Evolutionary conservation across 768 basidiomycete genomes (phyloP), one percentile per base, ranked within the genome.

Genomic region (Termitomyces sp.): DNA sequence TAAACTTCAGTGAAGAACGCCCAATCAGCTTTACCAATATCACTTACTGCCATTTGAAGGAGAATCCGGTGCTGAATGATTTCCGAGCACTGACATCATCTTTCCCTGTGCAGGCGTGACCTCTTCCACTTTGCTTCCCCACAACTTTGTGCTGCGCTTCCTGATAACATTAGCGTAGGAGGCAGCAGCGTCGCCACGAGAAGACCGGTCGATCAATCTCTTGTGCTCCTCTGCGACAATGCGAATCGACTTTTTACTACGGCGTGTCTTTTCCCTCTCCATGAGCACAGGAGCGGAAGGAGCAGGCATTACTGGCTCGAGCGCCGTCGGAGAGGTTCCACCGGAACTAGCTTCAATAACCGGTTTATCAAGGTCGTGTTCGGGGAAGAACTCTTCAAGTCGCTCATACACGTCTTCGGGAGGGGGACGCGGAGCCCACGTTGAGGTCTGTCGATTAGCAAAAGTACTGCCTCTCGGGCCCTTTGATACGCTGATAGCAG

Each of bases 331-430:
- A 3, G 90, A 91, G 4, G 87, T 86, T 43, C 88, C 88, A 10
- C 91, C 88, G 4, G 86, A 89, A 42, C 79, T 81, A 33, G 88
- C 85, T 64, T 98, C 96, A 54, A 98, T 90, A 62, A 98, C 88
- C 2, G 95, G 94, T 68, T 94, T 90, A 71, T 98, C 97, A 49
- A 98, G 83, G 66, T 98, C 94, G 68, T 97, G 92, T 62, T 90
- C 87, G 0, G 96, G 95, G 80, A 99, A 99, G 77, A 92, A 98
- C 60, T 89, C 86, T 64, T 98, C 92, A 8, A 99, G 80, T 56
- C 90, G 86, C 44, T 98, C 90, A 68, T 94, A 93, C 45, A 99
- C 89, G 63, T 91, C 90, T 73, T 98, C 97, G 0, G 94, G 86
- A 46, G 87, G 84, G 30, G 95, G 95, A 65, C 94, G 90, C 59